Percentiles rank a stretch among this genome's conserved stretches.
Conservation (phyloP, 176 grass and related monocot species). For the Zea mays region Zm-B73-REFERENCE-NAM-5.0 NC_050104.1:74448001-74448500, state of each 20-base stretch:
- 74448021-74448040: conserved; percentile 5
- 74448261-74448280: not conserved
- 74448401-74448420: not conserved
- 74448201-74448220: not conserved
- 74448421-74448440: not conserved
- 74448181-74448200: not conserved
- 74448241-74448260: not conserved
- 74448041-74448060: not conserved
- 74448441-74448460: not conserved
- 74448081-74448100: not conserved
- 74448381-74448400: not conserved
- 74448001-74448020: not conserved
- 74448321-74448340: not conserved
- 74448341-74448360: not conserved
- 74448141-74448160: not conserved
- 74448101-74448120: not conserved
- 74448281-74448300: not conserved
- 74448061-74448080: not conserved
- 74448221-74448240: not conserved
- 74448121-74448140: not conserved
- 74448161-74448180: not conserved
- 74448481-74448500: not conserved
- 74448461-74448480: not conserved
- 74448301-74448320: not conserved
- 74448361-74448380: not conserved